Evolutionary conservation across 2,329 filamentous ascomycete species (phyloP).

Genomic region (Didymella arachidicola): DNA sequence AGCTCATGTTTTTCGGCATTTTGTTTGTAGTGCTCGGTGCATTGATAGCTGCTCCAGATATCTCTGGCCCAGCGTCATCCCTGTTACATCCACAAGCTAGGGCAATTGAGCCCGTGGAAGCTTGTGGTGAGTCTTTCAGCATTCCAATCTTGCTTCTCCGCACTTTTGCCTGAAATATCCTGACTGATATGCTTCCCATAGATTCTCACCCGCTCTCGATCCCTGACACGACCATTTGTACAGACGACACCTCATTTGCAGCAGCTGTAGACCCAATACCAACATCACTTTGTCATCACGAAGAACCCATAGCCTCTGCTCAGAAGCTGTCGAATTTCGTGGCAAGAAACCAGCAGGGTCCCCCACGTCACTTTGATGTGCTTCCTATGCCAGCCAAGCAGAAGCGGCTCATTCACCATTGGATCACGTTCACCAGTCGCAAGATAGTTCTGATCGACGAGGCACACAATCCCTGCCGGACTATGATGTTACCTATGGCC

Average conservation of each 20-base stretch:
- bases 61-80: background rate
- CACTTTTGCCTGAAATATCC: background rate
- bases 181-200: background rate
- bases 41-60: background rate
- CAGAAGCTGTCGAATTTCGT: background rate
- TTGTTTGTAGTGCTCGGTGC: background rate
- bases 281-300: background rate
- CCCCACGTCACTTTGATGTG: slow-evolving; percentile 17
- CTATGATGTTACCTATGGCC: slow-evolving; percentile 27
- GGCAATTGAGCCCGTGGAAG: background rate
- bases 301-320: background rate
- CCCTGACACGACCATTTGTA: background rate
- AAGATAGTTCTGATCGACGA: slow-evolving; percentile 23
- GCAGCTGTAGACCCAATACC: background rate
- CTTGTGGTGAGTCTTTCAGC: background rate
- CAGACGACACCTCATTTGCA: background rate
- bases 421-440: slow-evolving; percentile 22
- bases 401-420: slow-evolving; percentile 23
- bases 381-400: slow-evolving; percentile 16
- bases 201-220: background rate
- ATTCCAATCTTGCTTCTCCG: background rate
- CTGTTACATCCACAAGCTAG: background rate
- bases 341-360: background rate
- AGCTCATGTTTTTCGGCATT: background rate
- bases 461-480: slow-evolving; percentile 23